Evolutionary conservation across 176 grass and related monocot species (phyloP), one percentile per base, ranked within the genome.

Genomic region (Zoysia pacifica): DNA sequence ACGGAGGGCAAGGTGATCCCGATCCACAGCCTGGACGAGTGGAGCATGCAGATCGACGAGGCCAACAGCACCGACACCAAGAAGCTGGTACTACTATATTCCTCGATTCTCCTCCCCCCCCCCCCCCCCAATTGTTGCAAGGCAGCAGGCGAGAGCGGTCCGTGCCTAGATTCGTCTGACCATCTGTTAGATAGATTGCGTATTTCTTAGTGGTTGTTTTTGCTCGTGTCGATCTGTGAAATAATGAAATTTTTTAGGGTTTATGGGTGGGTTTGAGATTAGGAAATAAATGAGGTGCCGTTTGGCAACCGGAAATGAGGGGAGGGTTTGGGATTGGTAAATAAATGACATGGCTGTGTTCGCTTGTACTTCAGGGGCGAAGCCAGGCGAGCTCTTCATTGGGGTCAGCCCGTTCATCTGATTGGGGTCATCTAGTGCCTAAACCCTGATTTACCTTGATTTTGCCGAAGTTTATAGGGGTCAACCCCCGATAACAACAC

Each of bases 31-130:
- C 65, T 89, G 16, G 91, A 94, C 6, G 86, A 86, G 75, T 94
- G 91, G 91, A 91, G 79, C 66, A 84, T 90, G 36, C 79, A 89
- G 58, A 90, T 94, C 79, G 89, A 94, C 42, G 86, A 86, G 85
- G 91, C 91, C 67, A 94, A 94, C 70, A 64, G 39, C 38, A 64
- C 79, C 54, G 87, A 88, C 16, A 58, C 79, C 55, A 94, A 94
- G 79, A 94, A 89, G 79, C 91, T 94, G 83, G 89, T 94, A 83
- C 36, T 39, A 40, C 2, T 45, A 9, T 4, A 2, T 48, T 19
- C 49, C 28, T 12, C 19, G 28, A 3, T 41, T 4, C n/a, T n/a
- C n/a, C n/a, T n/a, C n/a, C n/a, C n/a, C n/a, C n/a, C n/a, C n/a
- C n/a, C n/a, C n/a, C n/a, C n/a, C n/a, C n/a, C n/a, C n/a, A n/a